Conservation (phyloP, 805 yeast genomes). For the Alloascoidea hylecoeti region DNA sequence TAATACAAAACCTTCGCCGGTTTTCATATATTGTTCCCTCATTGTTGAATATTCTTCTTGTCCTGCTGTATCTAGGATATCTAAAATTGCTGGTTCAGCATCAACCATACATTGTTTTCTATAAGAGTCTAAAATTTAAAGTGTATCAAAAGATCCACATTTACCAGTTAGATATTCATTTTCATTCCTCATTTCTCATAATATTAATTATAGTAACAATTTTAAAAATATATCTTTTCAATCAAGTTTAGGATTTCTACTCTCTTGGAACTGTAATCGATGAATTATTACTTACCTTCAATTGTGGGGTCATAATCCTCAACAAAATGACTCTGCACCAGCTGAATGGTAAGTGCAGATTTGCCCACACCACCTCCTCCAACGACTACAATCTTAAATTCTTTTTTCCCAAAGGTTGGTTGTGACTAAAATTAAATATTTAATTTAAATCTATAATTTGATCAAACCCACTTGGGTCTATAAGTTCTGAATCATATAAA, state of each 20-base stretch:
- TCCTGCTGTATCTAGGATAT: constrained; percentile 73
- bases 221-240: neutral
- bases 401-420: too few relatives aligned
- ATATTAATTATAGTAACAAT: neutral
- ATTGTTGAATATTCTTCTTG: constrained; percentile 67
- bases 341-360: constrained; percentile 59
- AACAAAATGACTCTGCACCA: constrained; percentile 60
- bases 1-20: constrained; percentile 57
- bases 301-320: constrained; percentile 76
- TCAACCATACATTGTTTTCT: constrained; percentile 61
- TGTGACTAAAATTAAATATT: too few relatives aligned
- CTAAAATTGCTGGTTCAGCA: constrained; percentile 51
- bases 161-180: too few relatives aligned
- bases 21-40: constrained; percentile 53
- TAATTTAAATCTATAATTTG: too few relatives aligned
- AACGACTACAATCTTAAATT: constrained; percentile 78
- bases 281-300: constrained; percentile 43
- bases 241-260: constrained; percentile 60
- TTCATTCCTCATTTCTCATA: too few relatives aligned
- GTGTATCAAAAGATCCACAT: too few relatives aligned
- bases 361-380: constrained; percentile 91
- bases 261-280: constrained; percentile 46
- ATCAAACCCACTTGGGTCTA: too few relatives aligned
- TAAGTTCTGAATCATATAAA: too few relatives aligned
- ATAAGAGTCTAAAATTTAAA: constrained; percentile 70